phyloP scores from a whole-genome alignment of 768 basidiomycete species.

The Russula brevipes region DNA sequence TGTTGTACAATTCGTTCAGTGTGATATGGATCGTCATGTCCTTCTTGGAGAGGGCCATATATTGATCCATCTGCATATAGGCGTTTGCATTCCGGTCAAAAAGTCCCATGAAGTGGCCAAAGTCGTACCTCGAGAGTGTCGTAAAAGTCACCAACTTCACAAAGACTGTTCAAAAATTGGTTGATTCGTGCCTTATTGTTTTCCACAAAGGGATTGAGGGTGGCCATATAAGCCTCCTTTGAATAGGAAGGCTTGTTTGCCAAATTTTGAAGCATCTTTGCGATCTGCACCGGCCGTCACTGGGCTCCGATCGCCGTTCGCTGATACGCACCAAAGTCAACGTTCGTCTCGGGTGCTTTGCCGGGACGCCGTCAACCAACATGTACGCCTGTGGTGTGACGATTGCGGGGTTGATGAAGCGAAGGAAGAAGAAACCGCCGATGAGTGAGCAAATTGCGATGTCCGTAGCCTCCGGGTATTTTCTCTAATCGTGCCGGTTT shows the following conservation, averaged over 20 bases:
- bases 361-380: conserved; percentile 96
- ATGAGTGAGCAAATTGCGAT: conserved; percentile 98
- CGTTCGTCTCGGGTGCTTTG: conserved; percentile 95
- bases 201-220: conserved; percentile 97
- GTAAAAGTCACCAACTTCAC: conserved; percentile 99
- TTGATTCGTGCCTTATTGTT: conserved; percentile 98
- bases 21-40: conserved; percentile 98
- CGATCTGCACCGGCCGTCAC: conserved; percentile 55
- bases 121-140: conserved; percentile 84
- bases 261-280: conserved; percentile 99
- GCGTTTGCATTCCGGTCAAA: background rate
- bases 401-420: conserved; percentile 98
- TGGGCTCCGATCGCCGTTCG: background rate
- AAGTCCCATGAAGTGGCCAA: background rate
- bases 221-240: conserved; percentile 98
- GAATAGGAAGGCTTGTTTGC: conserved; percentile 98
- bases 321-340: conserved; percentile 64
- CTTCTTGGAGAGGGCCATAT: conserved; percentile 99
- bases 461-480: conserved; percentile 98
- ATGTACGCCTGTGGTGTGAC: conserved; percentile 99
- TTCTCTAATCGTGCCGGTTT: conserved; percentile 52
- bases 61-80: conserved; percentile 92
- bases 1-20: conserved; percentile 98
- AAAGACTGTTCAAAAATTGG: conserved; percentile 91
- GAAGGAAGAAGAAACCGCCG: conserved; percentile 99